These are phyloP conservation scores for Tolypocladium amazonense DNA, from an alignment of 2,329 filamentous ascomycete species.

Conservation along the genomic window DNA sequence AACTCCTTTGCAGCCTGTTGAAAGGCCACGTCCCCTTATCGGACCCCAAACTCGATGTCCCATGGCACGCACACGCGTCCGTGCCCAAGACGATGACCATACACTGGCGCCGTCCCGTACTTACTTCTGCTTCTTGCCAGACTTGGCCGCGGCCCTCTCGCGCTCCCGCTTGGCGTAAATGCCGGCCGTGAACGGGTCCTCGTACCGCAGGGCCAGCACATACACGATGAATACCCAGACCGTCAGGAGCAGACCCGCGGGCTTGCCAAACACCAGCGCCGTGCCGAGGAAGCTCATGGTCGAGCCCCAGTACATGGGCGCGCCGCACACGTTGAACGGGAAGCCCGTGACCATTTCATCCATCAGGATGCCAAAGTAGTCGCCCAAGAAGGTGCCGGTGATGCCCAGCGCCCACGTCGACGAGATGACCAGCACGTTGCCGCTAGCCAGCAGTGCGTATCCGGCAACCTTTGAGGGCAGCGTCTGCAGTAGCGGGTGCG, in stretches of 20 bases:
- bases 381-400: slow-evolving; percentile 91
- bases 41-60: neutral
- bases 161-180: slow-evolving; percentile 84
- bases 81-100: neutral
- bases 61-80: neutral
- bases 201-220: slow-evolving; percentile 68
- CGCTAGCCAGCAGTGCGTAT: slow-evolving; percentile 58
- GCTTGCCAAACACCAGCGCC: slow-evolving; percentile 75
- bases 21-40: slow-evolving; percentile 4
- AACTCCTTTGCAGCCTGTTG: slow-evolving; percentile 7
- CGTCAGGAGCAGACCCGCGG: slow-evolving; percentile 72
- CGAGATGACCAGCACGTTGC: slow-evolving; percentile 77
- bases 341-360: slow-evolving; percentile 89
- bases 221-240: slow-evolving; percentile 68
- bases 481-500: slow-evolving; percentile 60
- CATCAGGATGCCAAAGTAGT: slow-evolving; percentile 99
- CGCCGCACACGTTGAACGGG: slow-evolving; percentile 82
- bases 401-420: slow-evolving; percentile 89
- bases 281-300: slow-evolving; percentile 87
- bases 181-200: slow-evolving; percentile 87
- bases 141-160: slow-evolving; percentile 35
- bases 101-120: neutral
- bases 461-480: slow-evolving; percentile 51
- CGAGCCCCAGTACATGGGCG: slow-evolving; percentile 95
- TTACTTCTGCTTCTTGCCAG: slow-evolving; percentile 43